phyloP scores from a whole-genome alignment of 2,329 filamentous ascomycete species.

The Trematosphaeria pertusa region DNA sequence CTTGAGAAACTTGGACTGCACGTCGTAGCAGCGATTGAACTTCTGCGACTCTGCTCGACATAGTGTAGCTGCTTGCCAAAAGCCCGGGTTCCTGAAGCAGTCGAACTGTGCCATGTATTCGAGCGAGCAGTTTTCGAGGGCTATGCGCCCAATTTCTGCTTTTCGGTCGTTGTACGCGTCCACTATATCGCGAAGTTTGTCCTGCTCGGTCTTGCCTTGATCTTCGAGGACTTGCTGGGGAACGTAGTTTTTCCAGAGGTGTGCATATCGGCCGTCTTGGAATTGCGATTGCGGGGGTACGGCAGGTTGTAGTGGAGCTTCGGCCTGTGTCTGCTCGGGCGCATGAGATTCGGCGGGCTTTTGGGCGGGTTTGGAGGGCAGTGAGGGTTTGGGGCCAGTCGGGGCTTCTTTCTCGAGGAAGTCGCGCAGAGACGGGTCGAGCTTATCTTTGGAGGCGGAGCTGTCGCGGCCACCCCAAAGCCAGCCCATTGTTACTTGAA shows the following conservation, averaged over 20 bases:
- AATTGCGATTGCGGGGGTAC: conserved; percentile 65
- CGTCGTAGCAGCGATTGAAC: conserved; percentile 87
- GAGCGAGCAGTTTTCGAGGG: conserved; percentile 90
- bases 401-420: conserved; percentile 86
- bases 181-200: conserved; percentile 80
- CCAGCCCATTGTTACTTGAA: conserved; percentile 63
- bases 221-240: conserved; percentile 74
- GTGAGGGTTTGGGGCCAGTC: conserved; percentile 63
- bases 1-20: conserved; percentile 90
- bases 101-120: conserved; percentile 83
- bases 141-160: conserved; percentile 76
- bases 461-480: conserved; percentile 59
- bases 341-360: conserved; percentile 60
- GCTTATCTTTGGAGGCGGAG: conserved; percentile 66
- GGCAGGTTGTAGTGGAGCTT: conserved; percentile 38
- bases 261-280: conserved; percentile 76
- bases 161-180: conserved; percentile 85
- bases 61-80: conserved; percentile 75
- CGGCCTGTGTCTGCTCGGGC: conserved; percentile 28
- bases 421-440: conserved; percentile 83
- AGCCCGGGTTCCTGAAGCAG: conserved; percentile 78
- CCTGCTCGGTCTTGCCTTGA: conserved; percentile 75
- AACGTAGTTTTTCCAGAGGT: conserved; percentile 92
- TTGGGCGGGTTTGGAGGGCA: conserved; percentile 37
- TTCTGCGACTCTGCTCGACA: conserved; percentile 77